Evolutionary conservation across 1,139 yeast genomes (phyloP), one percentile per base, ranked within the genome.

Genomic region (Saccharomyces hybrid): DNA sequence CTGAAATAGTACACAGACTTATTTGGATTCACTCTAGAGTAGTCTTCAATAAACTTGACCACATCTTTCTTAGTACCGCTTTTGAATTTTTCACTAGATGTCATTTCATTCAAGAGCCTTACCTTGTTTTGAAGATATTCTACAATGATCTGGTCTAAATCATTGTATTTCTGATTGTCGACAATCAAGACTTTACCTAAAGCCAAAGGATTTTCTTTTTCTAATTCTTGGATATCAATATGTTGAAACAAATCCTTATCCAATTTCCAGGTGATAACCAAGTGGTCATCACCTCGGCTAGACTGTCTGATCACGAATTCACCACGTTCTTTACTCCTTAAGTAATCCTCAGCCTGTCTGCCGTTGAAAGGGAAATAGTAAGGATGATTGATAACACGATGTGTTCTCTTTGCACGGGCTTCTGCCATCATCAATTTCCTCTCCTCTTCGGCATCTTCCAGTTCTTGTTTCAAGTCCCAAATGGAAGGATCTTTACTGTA

Each of bases 181-280:
- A 90, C 90, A 44, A 70, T 67, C 58, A 87, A 78, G 48, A 79
- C 79, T 61, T 81, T 81, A 52, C 88, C 86, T 25, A 85, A 71
- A 0, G 83, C 78, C 60, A 79, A 82, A 50, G 83, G 87, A 63
- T 78, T 81, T 55, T 78, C 82, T 64, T 82, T 83, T 55, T 79
- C 83, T 53, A 80, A 77, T 71, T 93, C 99, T 60, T 84, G 78
- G 50, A 93, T 87, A 63, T 90, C 91, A 59, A 95, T 76, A 70
- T 93, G 98, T 70, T 95, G 99, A 73, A 86, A 95, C 60, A 93
- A 75, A 67, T 85, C 87, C 65, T 88, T 93, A 57, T 89, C 93
- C 44, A 95, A 91, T 69, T 93, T 93, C 98, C 99, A 93, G 0
- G 99, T 93, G 46, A 91, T 86, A 1, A 97, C 91, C 63, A 93